Conservation (phyloP, 2,329 filamentous ascomycete genomes). For the Aspergillus brasiliensis region DNA sequence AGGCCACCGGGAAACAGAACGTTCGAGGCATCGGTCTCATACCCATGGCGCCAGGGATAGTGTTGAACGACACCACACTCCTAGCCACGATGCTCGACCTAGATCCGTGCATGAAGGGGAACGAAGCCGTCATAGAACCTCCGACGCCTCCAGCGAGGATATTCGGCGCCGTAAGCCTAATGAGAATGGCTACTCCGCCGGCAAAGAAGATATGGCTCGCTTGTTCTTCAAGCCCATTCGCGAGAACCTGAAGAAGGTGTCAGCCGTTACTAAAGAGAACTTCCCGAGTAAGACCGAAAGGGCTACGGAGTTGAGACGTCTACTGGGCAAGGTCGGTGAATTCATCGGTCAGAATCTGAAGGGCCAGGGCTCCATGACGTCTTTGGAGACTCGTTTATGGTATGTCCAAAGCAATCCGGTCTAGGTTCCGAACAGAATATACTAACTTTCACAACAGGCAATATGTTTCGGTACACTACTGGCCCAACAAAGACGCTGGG, state of each 20-base stretch:
- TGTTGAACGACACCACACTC: constrained; percentile 47
- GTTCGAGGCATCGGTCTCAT: constrained; percentile 43
- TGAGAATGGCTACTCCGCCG: constrained; percentile 37
- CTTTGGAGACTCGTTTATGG: constrained; percentile 49
- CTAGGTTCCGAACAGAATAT: too few species aligned
- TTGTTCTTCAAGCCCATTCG: constrained; percentile 51
- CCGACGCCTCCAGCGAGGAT: constrained; percentile 39
- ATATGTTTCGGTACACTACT: constrained; percentile 48
- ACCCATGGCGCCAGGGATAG: constrained; percentile 46
- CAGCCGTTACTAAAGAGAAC: constrained; percentile 48
- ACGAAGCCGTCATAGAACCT: constrained; percentile 35
- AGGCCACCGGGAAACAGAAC: constrained; percentile 45
- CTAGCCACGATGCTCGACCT: constrained; percentile 42
- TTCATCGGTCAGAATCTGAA: constrained; percentile 47
- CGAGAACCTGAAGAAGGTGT: constrained; percentile 46
- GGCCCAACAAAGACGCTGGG: constrained; percentile 49
- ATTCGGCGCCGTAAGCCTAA: constrained; percentile 38
- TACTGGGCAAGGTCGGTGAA: constrained; percentile 49
- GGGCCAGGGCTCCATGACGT: constrained; percentile 41
- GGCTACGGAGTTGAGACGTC: constrained; percentile 45
- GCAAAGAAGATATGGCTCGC: constrained; percentile 44
- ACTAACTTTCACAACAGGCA: constrained; percentile 40
- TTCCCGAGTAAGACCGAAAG: constrained; percentile 47
- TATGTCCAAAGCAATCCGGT: constrained; percentile 29
- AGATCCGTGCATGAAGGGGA: constrained; percentile 37